Evolutionary conservation across 202 grass and related monocot genomes (phyloP).

Genomic region (Hordeum pubiflorum): DNA sequence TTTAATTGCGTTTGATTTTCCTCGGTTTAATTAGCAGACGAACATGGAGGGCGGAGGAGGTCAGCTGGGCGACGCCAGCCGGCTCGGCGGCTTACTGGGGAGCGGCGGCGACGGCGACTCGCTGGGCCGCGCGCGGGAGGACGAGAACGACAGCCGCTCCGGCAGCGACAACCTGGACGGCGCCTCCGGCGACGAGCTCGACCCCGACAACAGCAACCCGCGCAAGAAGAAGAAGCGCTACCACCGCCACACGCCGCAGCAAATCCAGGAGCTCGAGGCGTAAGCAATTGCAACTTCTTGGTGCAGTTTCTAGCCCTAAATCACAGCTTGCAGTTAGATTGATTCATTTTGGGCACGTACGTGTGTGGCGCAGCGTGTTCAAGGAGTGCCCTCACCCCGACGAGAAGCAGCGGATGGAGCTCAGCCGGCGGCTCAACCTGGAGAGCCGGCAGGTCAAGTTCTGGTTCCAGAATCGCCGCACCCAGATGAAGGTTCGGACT

Average conservation of each 20-base stretch:
- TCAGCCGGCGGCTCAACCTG: slow-evolving; percentile 76
- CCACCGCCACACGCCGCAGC: slow-evolving; percentile 94
- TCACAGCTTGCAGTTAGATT: no score
- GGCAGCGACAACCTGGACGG: slow-evolving; percentile 86
- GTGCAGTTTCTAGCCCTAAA: slow-evolving; percentile 1
- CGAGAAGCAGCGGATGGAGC: slow-evolving; percentile 89
- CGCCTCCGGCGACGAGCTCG: slow-evolving; percentile 70
- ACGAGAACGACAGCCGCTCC: slow-evolving; percentile 90
- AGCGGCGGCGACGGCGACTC: slow-evolving; percentile 40
- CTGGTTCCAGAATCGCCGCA: slow-evolving; percentile 96
- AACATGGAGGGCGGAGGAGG: slow-evolving; percentile 40
- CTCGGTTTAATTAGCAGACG: slow-evolving; percentile 36
- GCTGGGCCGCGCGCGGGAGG: slow-evolving; percentile 53
- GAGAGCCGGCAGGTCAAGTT: slow-evolving; percentile 93
- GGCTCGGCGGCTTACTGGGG: slow-evolving; percentile 26
- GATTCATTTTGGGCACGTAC: background rate
- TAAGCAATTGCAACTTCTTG: slow-evolving; percentile 21
- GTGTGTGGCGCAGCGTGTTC: slow-evolving; percentile 46
- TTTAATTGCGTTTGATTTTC: background rate
- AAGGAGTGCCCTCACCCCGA: slow-evolving; percentile 96
- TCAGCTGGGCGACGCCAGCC: slow-evolving; percentile 37
- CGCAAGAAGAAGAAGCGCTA: slow-evolving; percentile 91
- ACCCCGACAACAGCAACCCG: slow-evolving; percentile 62
- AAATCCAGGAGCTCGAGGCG: slow-evolving; percentile 96
- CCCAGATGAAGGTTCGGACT: slow-evolving; percentile 82